These are phyloP conservation scores for Eleusine indica DNA, from an alignment of 176 grass and related monocot genomes.

Conservation along the genomic window DNA sequence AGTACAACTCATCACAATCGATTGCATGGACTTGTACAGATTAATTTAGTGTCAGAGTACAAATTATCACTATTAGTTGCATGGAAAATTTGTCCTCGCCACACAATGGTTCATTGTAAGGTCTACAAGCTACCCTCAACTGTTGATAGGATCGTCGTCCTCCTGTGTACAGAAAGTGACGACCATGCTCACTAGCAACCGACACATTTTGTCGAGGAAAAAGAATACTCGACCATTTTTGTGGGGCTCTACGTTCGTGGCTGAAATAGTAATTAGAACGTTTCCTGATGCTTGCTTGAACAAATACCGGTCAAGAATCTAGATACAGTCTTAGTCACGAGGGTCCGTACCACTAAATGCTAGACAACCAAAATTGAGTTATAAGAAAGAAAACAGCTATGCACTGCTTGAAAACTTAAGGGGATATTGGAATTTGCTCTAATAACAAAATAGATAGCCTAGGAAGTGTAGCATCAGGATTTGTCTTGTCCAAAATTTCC, in stretches of 20 bases:
- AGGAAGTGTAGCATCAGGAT: constrained; percentile 3
- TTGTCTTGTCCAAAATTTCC: constrained; percentile 33
- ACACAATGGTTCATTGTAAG: not conserved
- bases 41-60: not conserved
- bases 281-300: constrained; percentile 17
- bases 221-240: not conserved
- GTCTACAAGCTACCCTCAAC: constrained; percentile 13
- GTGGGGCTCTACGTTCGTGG: constrained; percentile 16
- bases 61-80: not conserved
- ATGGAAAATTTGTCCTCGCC: constrained; percentile 8
- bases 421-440: constrained; percentile 28
- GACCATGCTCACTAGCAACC: constrained; percentile 40
- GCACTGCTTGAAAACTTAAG: not conserved
- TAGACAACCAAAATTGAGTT: constrained; percentile 42
- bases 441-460: constrained; percentile 33
- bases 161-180: constrained; percentile 37
- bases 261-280: constrained; percentile 37
- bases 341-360: constrained; percentile 50
- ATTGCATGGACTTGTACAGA: not conserved
- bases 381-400: constrained; percentile 3
- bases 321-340: constrained; percentile 35
- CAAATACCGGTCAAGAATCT: constrained; percentile 36
- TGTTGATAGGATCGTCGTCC: constrained; percentile 27
- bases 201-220: constrained; percentile 39
- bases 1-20: not conserved